Base-by-base conservation (phyloP, 176 grass and related monocot genomes). In the Aegilops longissima region DNA sequence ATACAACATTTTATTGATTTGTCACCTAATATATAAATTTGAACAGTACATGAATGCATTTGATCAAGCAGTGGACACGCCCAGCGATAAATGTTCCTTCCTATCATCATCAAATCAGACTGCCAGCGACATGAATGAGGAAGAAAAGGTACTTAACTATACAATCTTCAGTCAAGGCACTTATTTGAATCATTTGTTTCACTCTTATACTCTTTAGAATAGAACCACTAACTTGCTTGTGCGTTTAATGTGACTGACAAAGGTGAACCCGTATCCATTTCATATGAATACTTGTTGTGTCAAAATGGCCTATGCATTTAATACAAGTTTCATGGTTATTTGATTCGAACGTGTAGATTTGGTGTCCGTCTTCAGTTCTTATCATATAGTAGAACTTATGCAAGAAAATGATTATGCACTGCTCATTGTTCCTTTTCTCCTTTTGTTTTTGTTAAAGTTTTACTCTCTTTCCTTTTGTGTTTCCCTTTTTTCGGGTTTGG, bases 31-130 rank as follows among this genome's bases (percentile, higher is more conserved):
- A 33, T 66, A 73, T 83, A 35, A 45, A 82, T 82, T 77, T 80
- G 83, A 87, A 39, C 90, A 98, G 97, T 89, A 98, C 80, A 91
- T 98, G 94, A 94, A 96, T 68, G 87, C 89, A 13, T 98, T 94
- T 91, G 90, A 96, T 87, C 86, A 84, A 92, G 97, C 87, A 72
- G 90, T 93, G 92, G 93, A 98, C 84, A 85, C 85, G 3, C 90
- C 91, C 2, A 90, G 87, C 23, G 92, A 94, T 23, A 78, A 54
- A 51, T 98, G 91, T 89, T 92, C 90, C 54, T 93, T 98, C 79
- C 77, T 98, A 62, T 90, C 92, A 65, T 94, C 92, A 67, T 45
- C 87, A 66, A 98, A 98, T 80, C 94, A 94, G 83, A 88, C 96
- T 79, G 94, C 94, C 38, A 94, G 92, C 49, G 93, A 93, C 70